Evolutionary conservation across 176 grass and related monocot genomes (phyloP).

Genomic region (Aegilops bicornis): DNA sequence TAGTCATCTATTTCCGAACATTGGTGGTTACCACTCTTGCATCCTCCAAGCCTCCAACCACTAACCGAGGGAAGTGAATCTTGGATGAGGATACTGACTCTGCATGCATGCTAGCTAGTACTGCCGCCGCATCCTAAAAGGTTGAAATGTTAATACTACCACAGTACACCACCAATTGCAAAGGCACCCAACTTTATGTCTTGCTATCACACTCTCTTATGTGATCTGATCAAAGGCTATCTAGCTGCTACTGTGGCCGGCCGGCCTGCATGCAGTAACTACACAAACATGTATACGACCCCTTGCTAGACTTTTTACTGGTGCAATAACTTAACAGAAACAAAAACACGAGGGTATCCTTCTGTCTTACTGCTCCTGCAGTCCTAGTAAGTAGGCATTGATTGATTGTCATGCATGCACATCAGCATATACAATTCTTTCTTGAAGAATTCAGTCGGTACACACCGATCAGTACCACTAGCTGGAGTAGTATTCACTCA

Average conservation of each 20-base stretch:
- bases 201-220: neutral
- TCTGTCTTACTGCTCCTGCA: constrained; percentile 18
- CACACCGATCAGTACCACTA: constrained; percentile 28
- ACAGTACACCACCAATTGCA: neutral
- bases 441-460: constrained; percentile 37
- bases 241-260: neutral
- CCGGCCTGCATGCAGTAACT: constrained; percentile 38
- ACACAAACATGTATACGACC: constrained; percentile 5
- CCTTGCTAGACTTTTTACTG: constrained; percentile 15
- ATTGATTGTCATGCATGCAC: constrained; percentile 18
- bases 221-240: constrained; percentile 10
- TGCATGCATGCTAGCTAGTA: neutral
- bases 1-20: neutral
- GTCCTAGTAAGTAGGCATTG: constrained; percentile 44
- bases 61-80: constrained; percentile 12
- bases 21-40: neutral
- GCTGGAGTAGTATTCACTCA: constrained; percentile 43
- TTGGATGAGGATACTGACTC: constrained; percentile 9
- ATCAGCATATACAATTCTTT: constrained; percentile 29
- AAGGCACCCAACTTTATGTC: constrained; percentile 19
- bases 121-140: constrained; percentile 12
- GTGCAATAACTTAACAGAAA: constrained; percentile 44
- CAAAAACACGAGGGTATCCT: constrained; percentile 31
- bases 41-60: neutral
- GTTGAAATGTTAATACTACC: constrained; percentile 21